These are phyloP conservation scores for Elsinoe ampelina DNA, from an alignment of 2,329 filamentous ascomycete species.

Conservation along the genomic window DNA sequence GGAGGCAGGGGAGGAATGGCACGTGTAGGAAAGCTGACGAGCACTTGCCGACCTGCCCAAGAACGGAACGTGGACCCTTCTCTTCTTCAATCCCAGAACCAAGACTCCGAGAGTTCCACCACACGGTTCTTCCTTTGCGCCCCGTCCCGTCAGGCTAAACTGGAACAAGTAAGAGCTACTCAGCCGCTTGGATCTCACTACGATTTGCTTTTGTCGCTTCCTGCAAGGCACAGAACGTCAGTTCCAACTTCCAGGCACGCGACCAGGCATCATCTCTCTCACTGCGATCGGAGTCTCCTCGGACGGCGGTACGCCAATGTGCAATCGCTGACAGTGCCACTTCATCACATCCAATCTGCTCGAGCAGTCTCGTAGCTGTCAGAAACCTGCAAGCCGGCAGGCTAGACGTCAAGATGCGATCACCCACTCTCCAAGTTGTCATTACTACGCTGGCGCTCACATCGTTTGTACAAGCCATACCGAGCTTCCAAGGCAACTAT, in stretches of 20 bases:
- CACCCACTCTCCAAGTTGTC: neutral
- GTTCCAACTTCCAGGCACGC: neutral
- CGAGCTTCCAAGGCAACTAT: neutral
- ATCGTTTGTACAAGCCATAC: conserved; percentile 12
- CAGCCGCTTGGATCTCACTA: neutral
- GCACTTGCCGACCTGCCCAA: neutral
- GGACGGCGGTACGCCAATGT: neutral
- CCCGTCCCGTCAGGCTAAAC: neutral
- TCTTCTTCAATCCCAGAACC: neutral
- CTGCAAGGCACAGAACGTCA: conserved; percentile 4
- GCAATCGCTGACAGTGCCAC: neutral
- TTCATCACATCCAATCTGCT: neutral
- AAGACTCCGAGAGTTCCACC: neutral
- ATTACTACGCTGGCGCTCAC: neutral
- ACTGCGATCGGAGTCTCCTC: neutral
- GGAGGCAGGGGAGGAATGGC: conserved; percentile 5
- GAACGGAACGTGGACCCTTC: neutral
- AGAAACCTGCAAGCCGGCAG: neutral
- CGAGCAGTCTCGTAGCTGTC: neutral
- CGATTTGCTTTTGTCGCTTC: neutral
- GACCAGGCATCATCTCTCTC: neutral
- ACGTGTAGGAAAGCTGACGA: neutral
- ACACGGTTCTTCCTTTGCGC: neutral
- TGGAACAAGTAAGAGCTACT: neutral
- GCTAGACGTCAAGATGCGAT: conserved; percentile 7